Evolutionary conservation across 257 asterid species (phyloP).

Genomic region (Solanum tacnaense): DNA sequence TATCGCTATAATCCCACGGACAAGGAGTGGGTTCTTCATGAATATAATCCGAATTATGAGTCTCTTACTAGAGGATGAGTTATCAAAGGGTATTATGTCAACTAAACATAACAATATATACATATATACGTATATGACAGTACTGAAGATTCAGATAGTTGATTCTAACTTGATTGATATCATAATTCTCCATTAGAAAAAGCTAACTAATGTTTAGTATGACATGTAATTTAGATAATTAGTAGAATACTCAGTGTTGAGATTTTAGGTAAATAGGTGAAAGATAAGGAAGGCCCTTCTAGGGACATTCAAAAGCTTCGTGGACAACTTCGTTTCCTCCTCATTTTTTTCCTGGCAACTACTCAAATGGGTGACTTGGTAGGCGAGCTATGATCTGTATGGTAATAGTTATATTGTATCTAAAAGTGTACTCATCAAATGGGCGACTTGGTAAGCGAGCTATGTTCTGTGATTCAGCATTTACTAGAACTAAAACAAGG

Average conservation of each 20-base stretch:
- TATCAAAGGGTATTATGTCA: constrained; percentile 46
- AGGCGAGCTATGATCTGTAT: neutral
- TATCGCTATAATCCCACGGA: constrained; percentile 19
- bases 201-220: neutral
- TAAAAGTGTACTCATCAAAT: neutral
- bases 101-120: constrained; percentile 1
- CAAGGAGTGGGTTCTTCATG: constrained; percentile 12
- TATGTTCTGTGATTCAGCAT: neutral
- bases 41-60: constrained; percentile 62
- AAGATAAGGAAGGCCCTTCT: neutral
- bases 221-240: neutral
- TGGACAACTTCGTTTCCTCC: neutral
- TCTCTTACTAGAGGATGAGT: constrained; percentile 66
- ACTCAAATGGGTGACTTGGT: neutral
- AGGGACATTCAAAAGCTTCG: neutral
- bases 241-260: neutral
- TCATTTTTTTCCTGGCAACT: neutral
- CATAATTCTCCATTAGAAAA: neutral
- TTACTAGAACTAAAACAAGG: neutral
- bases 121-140: neutral
- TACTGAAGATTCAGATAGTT: neutral
- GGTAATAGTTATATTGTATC: neutral
- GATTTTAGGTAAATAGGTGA: neutral
- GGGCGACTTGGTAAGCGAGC: neutral
- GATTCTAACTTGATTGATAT: neutral